A percentile compares a stretch with the other conserved stretches of the same genome.
Conservation (phyloP, 179 eudicot genomes). For the Silene coronaria region DNA sequence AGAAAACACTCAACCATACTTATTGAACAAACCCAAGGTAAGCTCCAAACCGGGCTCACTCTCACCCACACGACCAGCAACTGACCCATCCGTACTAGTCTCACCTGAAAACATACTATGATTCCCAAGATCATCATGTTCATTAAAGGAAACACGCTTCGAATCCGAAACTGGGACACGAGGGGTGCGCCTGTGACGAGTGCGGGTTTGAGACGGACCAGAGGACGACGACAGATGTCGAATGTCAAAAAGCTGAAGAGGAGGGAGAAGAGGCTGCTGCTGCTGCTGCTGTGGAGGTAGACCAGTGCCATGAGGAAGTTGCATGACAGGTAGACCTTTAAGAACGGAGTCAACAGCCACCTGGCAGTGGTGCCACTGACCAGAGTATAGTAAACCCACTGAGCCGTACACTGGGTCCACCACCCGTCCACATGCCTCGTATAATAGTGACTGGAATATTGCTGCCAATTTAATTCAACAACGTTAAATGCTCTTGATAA, state of each 20-base stretch:
- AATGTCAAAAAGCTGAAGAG: constrained; percentile 36
- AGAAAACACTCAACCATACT: not conserved
- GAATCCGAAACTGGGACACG: constrained; percentile 6
- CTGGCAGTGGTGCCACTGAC: constrained; percentile 51
- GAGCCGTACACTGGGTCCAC: constrained; percentile 56
- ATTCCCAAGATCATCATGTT: constrained; percentile 12
- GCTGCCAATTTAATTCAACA: constrained; percentile 26
- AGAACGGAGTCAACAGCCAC: constrained; percentile 52
- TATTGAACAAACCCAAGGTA: constrained; percentile 28
- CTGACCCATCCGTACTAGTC: constrained; percentile 31
- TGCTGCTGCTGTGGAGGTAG: constrained; percentile 12
- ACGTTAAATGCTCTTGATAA: not conserved
- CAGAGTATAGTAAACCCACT: constrained; percentile 43
- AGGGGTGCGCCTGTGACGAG: constrained; percentile 18
- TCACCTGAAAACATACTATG: constrained; percentile 30
- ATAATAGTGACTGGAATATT: constrained; percentile 45
- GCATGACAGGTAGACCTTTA: constrained; percentile 38
- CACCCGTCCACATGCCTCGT: constrained; percentile 60
- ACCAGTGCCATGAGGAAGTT: constrained; percentile 16
- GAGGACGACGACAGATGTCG: constrained; percentile 37
- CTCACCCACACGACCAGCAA: constrained; percentile 22
- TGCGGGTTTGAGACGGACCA: constrained; percentile 17
- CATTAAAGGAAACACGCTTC: constrained; percentile 20
- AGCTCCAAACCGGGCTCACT: constrained; percentile 35
- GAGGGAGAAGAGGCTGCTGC: constrained; percentile 19